These are phyloP conservation scores for Podospora pseudopauciseta DNA, from an alignment of 495 filamentous ascomycete species.

Conservation along the genomic window DNA sequence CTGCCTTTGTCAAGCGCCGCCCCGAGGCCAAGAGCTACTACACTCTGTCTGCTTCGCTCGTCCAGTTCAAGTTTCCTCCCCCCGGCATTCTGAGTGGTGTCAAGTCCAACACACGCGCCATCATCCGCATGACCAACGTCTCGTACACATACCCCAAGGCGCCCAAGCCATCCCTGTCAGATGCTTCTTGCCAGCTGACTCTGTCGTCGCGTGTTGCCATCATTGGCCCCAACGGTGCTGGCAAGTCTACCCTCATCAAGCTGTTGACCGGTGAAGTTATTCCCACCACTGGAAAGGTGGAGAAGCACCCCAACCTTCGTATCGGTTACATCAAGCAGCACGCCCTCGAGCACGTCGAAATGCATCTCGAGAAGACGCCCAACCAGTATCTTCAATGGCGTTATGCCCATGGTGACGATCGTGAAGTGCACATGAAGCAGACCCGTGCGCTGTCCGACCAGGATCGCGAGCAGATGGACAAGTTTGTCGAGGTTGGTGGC, in stretches of 20 bases:
- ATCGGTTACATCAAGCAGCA: slow-evolving; percentile 99
- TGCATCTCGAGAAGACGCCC: slow-evolving; percentile 98
- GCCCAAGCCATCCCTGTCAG: slow-evolving; percentile 77
- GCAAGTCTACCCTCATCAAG: slow-evolving; percentile 98
- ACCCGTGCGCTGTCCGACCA: slow-evolving; percentile 82
- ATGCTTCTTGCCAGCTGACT: slow-evolving; percentile 79
- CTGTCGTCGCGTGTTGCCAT: slow-evolving; percentile 93
- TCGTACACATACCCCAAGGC: slow-evolving; percentile 88
- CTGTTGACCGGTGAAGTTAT: slow-evolving; percentile 93
- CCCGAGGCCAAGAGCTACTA: slow-evolving; percentile 99
- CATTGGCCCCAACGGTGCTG: slow-evolving; percentile 95
- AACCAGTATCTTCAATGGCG: slow-evolving; percentile 99
- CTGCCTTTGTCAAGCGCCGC: slow-evolving; percentile 83
- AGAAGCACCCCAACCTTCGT: slow-evolving; percentile 98
- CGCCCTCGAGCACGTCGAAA: slow-evolving; percentile 97
- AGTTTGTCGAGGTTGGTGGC: slow-evolving; percentile 74
- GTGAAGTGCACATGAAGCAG: slow-evolving; percentile 96
- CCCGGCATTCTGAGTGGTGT: slow-evolving; percentile 93
- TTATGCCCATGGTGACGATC: slow-evolving; percentile 93
- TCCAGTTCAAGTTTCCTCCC: slow-evolving; percentile 96
- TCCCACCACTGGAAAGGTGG: slow-evolving; percentile 81
- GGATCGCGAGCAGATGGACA: slow-evolving; percentile 88
- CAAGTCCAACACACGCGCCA: slow-evolving; percentile 87
- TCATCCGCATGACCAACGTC: slow-evolving; percentile 90
- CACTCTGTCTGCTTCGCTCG: slow-evolving; percentile 82